phyloP scores from a whole-genome alignment of 257 asterid genomes.

The Primulina eburnea region DNA sequence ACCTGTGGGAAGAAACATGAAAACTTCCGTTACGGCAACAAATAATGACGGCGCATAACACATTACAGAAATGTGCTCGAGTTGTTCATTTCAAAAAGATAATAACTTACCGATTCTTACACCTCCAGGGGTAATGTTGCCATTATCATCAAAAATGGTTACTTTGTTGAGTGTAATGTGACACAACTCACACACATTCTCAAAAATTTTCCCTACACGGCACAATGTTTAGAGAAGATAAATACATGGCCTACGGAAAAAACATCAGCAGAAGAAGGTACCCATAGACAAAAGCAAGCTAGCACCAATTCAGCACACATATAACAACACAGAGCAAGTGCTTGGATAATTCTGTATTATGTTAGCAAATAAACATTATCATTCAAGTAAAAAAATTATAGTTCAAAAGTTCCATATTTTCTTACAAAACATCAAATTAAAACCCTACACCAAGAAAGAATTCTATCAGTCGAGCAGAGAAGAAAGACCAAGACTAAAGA shows the following conservation, averaged over 20 bases:
- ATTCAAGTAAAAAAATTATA: too few relatives aligned
- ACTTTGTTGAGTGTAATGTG: slow-evolving; percentile 76
- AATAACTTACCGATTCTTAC: slow-evolving; percentile 68
- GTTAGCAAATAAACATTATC: not conserved
- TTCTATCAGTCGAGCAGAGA: not conserved
- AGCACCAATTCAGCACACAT: slow-evolving; percentile 2
- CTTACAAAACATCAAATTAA: not conserved
- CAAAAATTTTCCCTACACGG: slow-evolving; percentile 60
- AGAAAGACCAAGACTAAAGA: not conserved
- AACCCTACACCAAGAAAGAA: not conserved
- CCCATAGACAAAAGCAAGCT: not conserved
- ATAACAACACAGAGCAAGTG: not conserved
- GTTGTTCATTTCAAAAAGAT: slow-evolving; percentile 3
- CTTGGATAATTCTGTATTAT: not conserved
- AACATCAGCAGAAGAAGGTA: slow-evolving; percentile 7
- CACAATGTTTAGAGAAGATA: slow-evolving; percentile 13
- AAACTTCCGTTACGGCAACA: slow-evolving; percentile 1
- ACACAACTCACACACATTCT: slow-evolving; percentile 81
- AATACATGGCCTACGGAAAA: slow-evolving; percentile 6
- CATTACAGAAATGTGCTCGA: not conserved
- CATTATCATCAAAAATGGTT: slow-evolving; percentile 69
- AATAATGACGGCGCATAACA: not conserved
- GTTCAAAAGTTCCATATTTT: not conserved
- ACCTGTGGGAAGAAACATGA: slow-evolving; percentile 37
- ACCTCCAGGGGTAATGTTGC: slow-evolving; percentile 71